A percentile compares a stretch with the other conserved stretches of the same genome.
Conservation (phyloP, 1,284 basidiomycete genomes). For the Pterulicium gracile region DNA sequence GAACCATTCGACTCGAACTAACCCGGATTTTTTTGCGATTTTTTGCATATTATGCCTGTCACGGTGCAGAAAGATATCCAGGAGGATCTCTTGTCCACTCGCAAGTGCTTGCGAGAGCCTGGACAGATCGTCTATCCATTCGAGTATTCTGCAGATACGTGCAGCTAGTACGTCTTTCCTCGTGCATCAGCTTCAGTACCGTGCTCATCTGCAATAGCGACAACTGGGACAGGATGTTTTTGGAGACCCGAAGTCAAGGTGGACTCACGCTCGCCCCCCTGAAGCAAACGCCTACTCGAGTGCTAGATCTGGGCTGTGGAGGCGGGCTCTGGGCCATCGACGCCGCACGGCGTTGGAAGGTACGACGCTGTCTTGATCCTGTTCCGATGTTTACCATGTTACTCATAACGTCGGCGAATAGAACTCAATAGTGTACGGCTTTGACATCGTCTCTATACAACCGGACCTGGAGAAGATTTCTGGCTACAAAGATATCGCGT, state of each 20-base stretch:
- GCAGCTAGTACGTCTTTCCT: conserved; percentile 37
- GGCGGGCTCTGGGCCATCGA: conserved; percentile 66
- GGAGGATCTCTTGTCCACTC: conserved; percentile 28
- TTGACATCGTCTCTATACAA: conserved; percentile 45
- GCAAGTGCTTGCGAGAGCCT: conserved; percentile 28
- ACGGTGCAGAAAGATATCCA: conserved; percentile 33
- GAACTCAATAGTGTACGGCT: conserved; percentile 46
- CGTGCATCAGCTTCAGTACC: conserved; percentile 2
- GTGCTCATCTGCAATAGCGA: conserved; percentile 31
- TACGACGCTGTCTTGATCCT: conserved; percentile 19
- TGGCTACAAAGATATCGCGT: conserved; percentile 27
- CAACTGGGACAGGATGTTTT: conserved; percentile 57
- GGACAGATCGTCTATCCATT: conserved; percentile 47
- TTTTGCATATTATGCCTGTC: neutral
- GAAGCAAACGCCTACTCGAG: conserved; percentile 33
- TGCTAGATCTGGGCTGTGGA: conserved; percentile 75
- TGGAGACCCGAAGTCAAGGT: conserved; percentile 32
- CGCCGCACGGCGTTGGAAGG: conserved; percentile 54
- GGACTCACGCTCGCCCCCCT: conserved; percentile 45
- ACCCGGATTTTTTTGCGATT: no score
- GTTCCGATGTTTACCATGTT: conserved; percentile 7
- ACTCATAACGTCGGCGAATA: conserved; percentile 17
- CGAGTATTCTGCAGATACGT: conserved; percentile 32
- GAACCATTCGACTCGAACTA: conserved; percentile 9
- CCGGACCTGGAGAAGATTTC: conserved; percentile 34